These are phyloP conservation scores for Penicillium sp. DNA, from an alignment of 2,329 filamentous ascomycete species.

Conservation along the genomic window DNA sequence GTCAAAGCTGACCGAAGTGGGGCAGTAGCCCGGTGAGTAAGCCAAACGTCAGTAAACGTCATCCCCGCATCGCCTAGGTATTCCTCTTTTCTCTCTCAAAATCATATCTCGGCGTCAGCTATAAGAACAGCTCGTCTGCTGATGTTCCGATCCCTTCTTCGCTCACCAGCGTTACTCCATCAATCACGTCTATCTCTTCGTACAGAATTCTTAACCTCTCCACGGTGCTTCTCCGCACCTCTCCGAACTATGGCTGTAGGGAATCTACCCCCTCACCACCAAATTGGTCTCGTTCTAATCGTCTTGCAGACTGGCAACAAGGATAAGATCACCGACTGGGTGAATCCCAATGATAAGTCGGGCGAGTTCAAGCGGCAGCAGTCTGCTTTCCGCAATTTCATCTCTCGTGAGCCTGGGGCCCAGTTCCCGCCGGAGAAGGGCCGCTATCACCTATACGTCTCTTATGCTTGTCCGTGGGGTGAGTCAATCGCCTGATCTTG, in stretches of 20 bases:
- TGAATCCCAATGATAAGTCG: conserved; percentile 69
- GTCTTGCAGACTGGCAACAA: conserved; percentile 26
- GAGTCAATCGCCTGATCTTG: conserved; percentile 6
- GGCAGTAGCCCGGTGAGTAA: conserved; percentile 17
- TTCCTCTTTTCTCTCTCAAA: conserved; percentile 1
- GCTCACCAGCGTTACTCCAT: conserved; percentile 22
- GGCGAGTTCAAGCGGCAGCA: conserved; percentile 92
- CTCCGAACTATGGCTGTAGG: conserved; percentile 37
- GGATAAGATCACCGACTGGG: conserved; percentile 76
- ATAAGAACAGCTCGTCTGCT: conserved; percentile 11
- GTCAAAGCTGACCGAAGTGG: conserved; percentile 27
- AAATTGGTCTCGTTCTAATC: not conserved
- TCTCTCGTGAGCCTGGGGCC: conserved; percentile 69
- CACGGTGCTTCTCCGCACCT: conserved; percentile 22
- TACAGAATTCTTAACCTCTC: conserved; percentile 13
- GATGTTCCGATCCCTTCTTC: conserved; percentile 27
- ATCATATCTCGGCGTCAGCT: not conserved
- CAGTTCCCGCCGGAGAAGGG: conserved; percentile 81
- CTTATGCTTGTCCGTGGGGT: conserved; percentile 91
- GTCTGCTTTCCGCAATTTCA: conserved; percentile 77
- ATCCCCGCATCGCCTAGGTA: conserved; percentile 9
- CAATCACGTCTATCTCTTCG: conserved; percentile 15
- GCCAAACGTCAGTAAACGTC: conserved; percentile 17
- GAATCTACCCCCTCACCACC: not conserved
- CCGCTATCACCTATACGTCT: conserved; percentile 92